Evolutionary conservation across 2,329 filamentous ascomycete genomes (phyloP).

Genomic region (Elsinoe fawcettii): DNA sequence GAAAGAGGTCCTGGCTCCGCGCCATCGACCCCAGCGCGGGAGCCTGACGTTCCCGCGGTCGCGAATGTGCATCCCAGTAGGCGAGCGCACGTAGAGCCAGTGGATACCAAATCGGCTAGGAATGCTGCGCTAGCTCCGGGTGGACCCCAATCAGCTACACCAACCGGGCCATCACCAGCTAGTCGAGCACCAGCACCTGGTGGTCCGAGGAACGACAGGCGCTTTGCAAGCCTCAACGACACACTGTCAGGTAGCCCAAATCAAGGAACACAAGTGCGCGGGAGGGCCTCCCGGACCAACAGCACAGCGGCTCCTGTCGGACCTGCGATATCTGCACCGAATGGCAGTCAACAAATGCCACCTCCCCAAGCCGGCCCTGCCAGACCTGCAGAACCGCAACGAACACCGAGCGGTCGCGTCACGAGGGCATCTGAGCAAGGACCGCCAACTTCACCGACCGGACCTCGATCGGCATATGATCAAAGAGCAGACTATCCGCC

Average conservation of each 20-base stretch:
- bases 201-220: slow-evolving; percentile 23
- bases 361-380: neutral
- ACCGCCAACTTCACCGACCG: neutral
- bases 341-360: slow-evolving; percentile 9
- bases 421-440: neutral
- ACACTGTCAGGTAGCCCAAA: slow-evolving; percentile 15
- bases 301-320: neutral
- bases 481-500: neutral
- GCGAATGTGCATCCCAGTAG: slow-evolving; percentile 27
- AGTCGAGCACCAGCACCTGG: slow-evolving; percentile 24
- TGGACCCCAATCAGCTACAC: slow-evolving; percentile 23
- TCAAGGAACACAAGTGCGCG: slow-evolving; percentile 12
- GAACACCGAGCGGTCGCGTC: neutral
- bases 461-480: slow-evolving; percentile 3
- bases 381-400: slow-evolving; percentile 13
- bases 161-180: slow-evolving; percentile 25
- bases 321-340: slow-evolving; percentile 13
- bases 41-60: slow-evolving; percentile 18
- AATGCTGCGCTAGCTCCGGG: slow-evolving; percentile 18
- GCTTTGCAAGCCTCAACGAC: slow-evolving; percentile 26
- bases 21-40: slow-evolving; percentile 24
- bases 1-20: slow-evolving; percentile 21
- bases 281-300: neutral
- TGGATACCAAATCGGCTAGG: slow-evolving; percentile 24
- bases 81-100: slow-evolving; percentile 20